Evolutionary conservation across 331 rosid genomes (phyloP).

Genomic region (Pyracantha coccinea): DNA sequence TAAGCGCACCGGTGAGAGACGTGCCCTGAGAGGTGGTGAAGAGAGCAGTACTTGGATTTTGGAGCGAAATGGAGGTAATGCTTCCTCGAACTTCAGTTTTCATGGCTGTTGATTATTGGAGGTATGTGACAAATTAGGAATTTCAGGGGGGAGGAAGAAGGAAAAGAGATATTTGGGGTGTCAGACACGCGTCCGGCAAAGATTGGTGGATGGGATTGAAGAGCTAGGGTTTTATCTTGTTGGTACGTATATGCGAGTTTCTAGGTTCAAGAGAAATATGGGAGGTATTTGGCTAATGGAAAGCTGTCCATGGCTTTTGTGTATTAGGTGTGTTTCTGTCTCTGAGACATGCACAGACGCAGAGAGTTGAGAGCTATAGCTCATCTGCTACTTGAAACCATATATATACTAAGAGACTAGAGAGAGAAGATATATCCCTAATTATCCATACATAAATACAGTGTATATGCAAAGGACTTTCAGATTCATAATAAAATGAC

Average conservation of each 20-base stretch:
- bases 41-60: conserved; percentile 34
- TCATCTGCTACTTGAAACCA: conserved; percentile 1
- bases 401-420: conserved; percentile 27
- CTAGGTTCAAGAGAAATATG: conserved; percentile 2
- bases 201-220: conserved; percentile 27
- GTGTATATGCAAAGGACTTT: not conserved
- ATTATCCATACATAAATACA: not conserved
- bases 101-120: conserved; percentile 27
- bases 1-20: conserved; percentile 47
- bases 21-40: conserved; percentile 36
- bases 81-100: conserved; percentile 57
- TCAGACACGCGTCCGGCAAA: conserved; percentile 7
- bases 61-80: conserved; percentile 47
- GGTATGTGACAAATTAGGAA: not conserved
- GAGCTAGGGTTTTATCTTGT: conserved; percentile 24
- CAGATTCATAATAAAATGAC: conserved; percentile 1
- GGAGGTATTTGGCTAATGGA: not conserved
- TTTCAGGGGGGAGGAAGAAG: not conserved
- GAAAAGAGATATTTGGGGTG: not conserved
- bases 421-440: not conserved
- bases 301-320: conserved; percentile 13
- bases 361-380: not conserved
- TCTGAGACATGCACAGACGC: not conserved
- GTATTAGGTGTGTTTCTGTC: not conserved
- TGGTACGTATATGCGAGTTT: not conserved